Evolutionary conservation across 768 basidiomycete genomes (phyloP).

Genomic region (Boletus rex-veris): DNA sequence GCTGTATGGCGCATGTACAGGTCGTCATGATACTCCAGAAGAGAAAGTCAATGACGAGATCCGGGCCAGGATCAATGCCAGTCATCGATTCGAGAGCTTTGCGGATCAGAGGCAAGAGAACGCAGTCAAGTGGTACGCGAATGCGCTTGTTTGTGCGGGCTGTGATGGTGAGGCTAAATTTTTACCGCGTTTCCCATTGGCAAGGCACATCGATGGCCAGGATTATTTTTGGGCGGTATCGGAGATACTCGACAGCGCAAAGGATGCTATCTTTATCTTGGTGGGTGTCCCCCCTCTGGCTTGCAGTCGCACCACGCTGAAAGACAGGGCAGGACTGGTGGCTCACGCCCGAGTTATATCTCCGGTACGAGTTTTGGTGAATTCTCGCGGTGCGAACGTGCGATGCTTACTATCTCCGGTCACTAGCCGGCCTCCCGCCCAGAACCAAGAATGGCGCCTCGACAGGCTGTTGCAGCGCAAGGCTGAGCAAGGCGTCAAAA

Average conservation of each 20-base stretch:
- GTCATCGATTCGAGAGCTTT: slow-evolving; percentile 86
- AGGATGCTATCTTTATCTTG: slow-evolving; percentile 84
- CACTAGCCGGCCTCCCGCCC: slow-evolving; percentile 71
- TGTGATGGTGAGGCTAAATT: neutral
- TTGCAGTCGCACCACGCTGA: slow-evolving; percentile 1
- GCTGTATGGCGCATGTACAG: slow-evolving; percentile 12
- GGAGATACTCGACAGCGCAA: slow-evolving; percentile 80
- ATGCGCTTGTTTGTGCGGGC: neutral
- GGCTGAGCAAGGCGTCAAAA: slow-evolving; percentile 87
- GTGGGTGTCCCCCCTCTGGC: slow-evolving; percentile 36
- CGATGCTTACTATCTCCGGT: slow-evolving; percentile 10
- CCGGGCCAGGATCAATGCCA: slow-evolving; percentile 67
- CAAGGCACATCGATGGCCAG: slow-evolving; percentile 87
- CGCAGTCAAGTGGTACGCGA: slow-evolving; percentile 72
- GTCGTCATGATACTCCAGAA: slow-evolving; percentile 72
- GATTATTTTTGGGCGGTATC: slow-evolving; percentile 97
- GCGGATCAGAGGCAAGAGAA: slow-evolving; percentile 68
- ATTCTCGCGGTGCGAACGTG: neutral
- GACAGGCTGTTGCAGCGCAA: slow-evolving; percentile 83
- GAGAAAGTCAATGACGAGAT: slow-evolving; percentile 71
- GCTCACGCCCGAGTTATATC: slow-evolving; percentile 92
- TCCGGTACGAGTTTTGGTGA: slow-evolving; percentile 43
- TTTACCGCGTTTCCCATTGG: neutral
- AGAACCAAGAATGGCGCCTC: slow-evolving; percentile 83
- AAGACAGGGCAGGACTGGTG: slow-evolving; percentile 67